Percentiles rank a stretch among this genome's conserved stretches.
phyloP scores from a whole-genome alignment of 257 asterid species.

The Fraxinus cuspidata region DNA sequence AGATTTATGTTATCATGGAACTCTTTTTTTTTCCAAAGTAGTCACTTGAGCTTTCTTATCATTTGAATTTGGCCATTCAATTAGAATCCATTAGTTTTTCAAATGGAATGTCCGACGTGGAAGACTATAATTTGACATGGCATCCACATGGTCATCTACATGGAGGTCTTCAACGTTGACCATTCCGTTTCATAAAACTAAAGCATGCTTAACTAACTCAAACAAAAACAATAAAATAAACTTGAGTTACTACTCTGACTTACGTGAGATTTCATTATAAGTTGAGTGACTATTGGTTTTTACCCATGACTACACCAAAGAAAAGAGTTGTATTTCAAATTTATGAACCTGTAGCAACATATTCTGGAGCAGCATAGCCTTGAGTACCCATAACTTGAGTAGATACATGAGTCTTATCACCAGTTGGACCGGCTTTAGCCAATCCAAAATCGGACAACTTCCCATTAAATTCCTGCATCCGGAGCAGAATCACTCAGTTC shows the following conservation, averaged over 20 bases:
- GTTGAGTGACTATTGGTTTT: too few species aligned
- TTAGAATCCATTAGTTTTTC: not conserved
- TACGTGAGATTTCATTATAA: not conserved
- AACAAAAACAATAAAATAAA: not conserved
- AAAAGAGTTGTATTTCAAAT: not conserved
- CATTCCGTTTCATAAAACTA: not conserved
- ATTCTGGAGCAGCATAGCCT: conserved; percentile 97
- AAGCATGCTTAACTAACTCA: not conserved
- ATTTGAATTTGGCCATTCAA: not conserved
- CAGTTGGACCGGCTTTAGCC: conserved; percentile 95
- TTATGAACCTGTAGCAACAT: conserved; percentile 81
- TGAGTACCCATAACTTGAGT: conserved; percentile 93
- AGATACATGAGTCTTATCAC: conserved; percentile 88
- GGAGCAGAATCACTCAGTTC: not conserved
- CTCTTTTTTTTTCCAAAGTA: not conserved
- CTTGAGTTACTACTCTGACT: not conserved
- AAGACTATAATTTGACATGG: not conserved
- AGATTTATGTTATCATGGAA: not conserved
- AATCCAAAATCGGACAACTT: conserved; percentile 89
- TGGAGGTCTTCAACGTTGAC: not conserved
- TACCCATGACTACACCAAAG: not conserved
- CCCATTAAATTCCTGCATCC: conserved; percentile 78
- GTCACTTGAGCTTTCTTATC: not conserved
- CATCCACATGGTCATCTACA: not conserved
- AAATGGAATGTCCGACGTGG: not conserved